Evolutionary conservation across 306 rosid genomes (phyloP), one percentile per base, ranked within the genome.

Genomic region (Vigna hirtella): DNA sequence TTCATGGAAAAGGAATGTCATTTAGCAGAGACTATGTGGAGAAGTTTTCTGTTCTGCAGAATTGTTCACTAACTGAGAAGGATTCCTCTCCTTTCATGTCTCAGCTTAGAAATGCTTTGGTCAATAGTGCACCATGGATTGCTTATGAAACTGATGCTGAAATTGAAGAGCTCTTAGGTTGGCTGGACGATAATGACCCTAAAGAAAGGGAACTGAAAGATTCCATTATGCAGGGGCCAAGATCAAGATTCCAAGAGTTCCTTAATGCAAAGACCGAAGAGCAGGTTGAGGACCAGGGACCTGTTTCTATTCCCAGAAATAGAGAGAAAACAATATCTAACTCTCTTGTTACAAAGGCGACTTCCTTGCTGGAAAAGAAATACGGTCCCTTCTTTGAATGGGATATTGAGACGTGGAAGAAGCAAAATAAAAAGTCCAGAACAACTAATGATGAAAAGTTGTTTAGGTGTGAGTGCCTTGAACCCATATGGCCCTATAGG

Each of bases 381-480:
- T 85, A 86, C 70, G 96, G 98, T 50, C 93, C 93, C 20, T 88
- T 86, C 73, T 52, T 79, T 72, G 93, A 93, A 76, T 67, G 80
- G 56, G 94, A 86, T 18, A 13, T 83, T 5, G 93, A 96, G 64
- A 56, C 71, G 64, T 55, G 70, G 34, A 91, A 89, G 84, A 91
- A 87, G 85, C 86, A 79, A 50, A 87, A 75, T 58, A 88, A 84
- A 73, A 84, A 59, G 86, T 61, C 87, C 36, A 86, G 87, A 47
- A 20, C 84, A 76, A 57, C 82, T 68, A 76, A 84, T 84, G 94
- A 86, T 76, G 93, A 90, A 30, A 91, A 89, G 76, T 77, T 91
- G 90, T 86, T 72, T 80, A 90, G 98, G 78, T 96, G 99, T 43
- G 90, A 85, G 79, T 96, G 99, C 87, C 86, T 96, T 72, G 98